Evolutionary conservation across 768 basidiomycete species (phyloP).

Genomic region (Hygrophorus russula): DNA sequence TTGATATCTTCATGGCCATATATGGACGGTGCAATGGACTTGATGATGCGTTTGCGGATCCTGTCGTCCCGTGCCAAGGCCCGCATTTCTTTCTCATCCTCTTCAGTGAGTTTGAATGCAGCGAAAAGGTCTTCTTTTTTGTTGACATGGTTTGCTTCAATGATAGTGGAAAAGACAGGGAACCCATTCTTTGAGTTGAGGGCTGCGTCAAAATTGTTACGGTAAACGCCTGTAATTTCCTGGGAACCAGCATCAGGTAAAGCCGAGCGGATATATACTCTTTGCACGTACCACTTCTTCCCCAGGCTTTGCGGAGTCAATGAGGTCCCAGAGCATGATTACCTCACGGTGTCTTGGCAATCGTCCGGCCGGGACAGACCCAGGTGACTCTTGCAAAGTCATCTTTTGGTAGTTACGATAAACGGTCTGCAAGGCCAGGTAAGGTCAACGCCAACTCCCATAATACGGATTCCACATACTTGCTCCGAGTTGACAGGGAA

Average conservation of each 20-base stretch:
- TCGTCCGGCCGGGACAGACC: conserved; percentile 95
- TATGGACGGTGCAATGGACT: conserved; percentile 97
- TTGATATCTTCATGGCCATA: conserved; percentile 99
- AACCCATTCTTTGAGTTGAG: conserved; percentile 98
- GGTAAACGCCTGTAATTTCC: conserved; percentile 97
- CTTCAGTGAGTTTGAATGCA: conserved; percentile 94
- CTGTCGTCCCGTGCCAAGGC: conserved; percentile 82
- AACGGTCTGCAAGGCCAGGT: conserved; percentile 55
- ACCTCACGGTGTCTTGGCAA: conserved; percentile 95
- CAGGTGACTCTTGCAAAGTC: conserved; percentile 97
- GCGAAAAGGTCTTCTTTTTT: conserved; percentile 99
- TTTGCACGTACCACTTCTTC: conserved; percentile 77
- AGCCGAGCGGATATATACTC: not conserved
- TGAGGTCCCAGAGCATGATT: conserved; percentile 93
- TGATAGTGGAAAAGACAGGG: conserved; percentile 96
- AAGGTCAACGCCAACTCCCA: not conserved
- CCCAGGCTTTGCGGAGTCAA: conserved; percentile 96
- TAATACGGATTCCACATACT: conserved; percentile 28
- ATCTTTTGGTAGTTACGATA: conserved; percentile 99
- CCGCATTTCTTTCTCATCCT: conserved; percentile 90
- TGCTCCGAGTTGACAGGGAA: conserved; percentile 96
- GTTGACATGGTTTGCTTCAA: conserved; percentile 97
- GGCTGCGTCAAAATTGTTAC: conserved; percentile 98
- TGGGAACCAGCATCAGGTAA: conserved; percentile 19
- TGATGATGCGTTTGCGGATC: conserved; percentile 94